Conservation (phyloP, 2,329 filamentous ascomycete genomes). For the Colletotrichum destructivum region DNA sequence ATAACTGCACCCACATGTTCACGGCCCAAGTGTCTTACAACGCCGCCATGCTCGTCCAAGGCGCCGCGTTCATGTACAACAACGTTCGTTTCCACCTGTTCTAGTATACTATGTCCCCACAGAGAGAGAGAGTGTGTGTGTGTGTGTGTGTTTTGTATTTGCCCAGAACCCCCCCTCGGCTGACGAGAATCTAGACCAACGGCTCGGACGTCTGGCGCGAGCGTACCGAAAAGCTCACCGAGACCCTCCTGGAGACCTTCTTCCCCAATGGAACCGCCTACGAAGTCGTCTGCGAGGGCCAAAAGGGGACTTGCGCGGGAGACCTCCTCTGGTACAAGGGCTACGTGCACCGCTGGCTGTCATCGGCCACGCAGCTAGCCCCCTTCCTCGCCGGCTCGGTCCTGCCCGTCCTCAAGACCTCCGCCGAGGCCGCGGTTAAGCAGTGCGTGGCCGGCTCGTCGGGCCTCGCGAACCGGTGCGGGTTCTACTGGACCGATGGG, state of each 20-base stretch:
- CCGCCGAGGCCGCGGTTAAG: constrained; percentile 63
- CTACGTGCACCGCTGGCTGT: constrained; percentile 67
- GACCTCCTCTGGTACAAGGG: constrained; percentile 75
- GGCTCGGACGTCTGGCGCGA: constrained; percentile 45
- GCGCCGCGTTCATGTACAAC: constrained; percentile 74
- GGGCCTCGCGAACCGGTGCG: constrained; percentile 56
- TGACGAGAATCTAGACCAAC: constrained; percentile 58
- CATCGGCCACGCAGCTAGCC: constrained; percentile 63
- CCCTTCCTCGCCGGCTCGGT: constrained; percentile 63
- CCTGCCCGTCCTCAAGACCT: constrained; percentile 60
- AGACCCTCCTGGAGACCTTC: constrained; percentile 59
- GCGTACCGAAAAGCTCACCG: constrained; percentile 59
- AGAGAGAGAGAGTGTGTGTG: too few relatives aligned
- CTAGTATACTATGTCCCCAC: too few relatives aligned
- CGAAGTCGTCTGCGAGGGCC: constrained; percentile 73
- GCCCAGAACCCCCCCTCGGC: neutral
- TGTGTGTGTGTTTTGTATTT: too few relatives aligned
- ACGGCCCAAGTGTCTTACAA: constrained; percentile 69
- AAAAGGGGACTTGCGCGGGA: constrained; percentile 63
- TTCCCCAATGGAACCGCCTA: constrained; percentile 70
- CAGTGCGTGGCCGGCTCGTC: constrained; percentile 64
- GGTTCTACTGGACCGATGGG: constrained; percentile 61
- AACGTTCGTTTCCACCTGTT: constrained; percentile 48
- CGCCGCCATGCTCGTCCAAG: constrained; percentile 66
- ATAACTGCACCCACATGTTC: constrained; percentile 68